phyloP scores from a whole-genome alignment of 2,329 filamentous ascomycete species.

The Beauveria sp. region DNA sequence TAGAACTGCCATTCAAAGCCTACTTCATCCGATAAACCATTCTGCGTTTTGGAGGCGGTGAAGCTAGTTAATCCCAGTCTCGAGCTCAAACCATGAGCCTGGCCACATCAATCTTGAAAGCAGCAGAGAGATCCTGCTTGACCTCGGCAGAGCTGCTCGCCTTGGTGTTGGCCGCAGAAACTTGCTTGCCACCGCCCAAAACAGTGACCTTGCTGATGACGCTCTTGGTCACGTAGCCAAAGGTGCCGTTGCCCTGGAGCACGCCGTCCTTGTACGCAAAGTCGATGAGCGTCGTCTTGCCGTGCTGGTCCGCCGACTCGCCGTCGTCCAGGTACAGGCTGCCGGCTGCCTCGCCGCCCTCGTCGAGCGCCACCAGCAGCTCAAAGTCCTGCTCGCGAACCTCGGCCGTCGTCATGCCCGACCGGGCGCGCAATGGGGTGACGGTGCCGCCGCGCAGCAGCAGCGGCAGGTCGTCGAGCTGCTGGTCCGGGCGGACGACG shows the following conservation, averaged over 20 bases:
- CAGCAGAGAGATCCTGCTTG: slow-evolving; percentile 7
- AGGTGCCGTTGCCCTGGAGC: slow-evolving; percentile 42
- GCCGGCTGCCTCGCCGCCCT: slow-evolving; percentile 55
- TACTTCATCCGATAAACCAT: neutral
- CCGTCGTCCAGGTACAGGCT: slow-evolving; percentile 70
- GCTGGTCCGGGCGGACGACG: slow-evolving; percentile 30
- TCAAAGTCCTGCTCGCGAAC: slow-evolving; percentile 61
- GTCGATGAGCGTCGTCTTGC: slow-evolving; percentile 41
- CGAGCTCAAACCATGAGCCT: neutral
- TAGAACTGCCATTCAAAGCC: neutral
- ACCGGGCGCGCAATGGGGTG: slow-evolving; percentile 49
- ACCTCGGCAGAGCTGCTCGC: neutral
- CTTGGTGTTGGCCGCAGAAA: neutral
- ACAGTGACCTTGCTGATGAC: slow-evolving; percentile 40
- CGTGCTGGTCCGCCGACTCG: slow-evolving; percentile 50
- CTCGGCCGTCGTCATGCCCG: slow-evolving; percentile 56
- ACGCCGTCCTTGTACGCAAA: slow-evolving; percentile 49
- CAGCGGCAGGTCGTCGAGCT: slow-evolving; percentile 50
- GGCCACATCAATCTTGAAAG: slow-evolving; percentile 2
- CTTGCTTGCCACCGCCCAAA: slow-evolving; percentile 25
- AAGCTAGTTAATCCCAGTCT: neutral
- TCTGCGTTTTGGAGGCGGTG: neutral
- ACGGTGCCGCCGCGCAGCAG: slow-evolving; percentile 60
- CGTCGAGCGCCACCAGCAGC: slow-evolving; percentile 59
- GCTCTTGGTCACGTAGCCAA: slow-evolving; percentile 39